phyloP scores from a whole-genome alignment of 2,329 filamentous ascomycete species.

The Pestalotiopsis sp. region DNA sequence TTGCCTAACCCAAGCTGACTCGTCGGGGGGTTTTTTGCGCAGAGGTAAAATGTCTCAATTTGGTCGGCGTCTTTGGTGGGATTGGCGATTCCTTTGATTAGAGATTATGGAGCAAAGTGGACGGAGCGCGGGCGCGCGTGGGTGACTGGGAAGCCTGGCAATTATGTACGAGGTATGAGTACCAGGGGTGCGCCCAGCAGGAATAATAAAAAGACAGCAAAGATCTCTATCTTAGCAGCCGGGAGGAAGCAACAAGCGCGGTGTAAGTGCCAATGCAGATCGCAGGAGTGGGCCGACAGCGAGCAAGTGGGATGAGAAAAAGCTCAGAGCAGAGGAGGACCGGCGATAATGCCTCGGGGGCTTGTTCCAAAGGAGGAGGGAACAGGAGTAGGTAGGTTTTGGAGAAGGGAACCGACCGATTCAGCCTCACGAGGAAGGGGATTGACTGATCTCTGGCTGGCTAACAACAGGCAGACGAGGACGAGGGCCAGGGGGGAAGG shows the following conservation, averaged over 20 bases:
- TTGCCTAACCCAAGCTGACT: neutral
- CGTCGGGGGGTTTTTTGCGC: neutral
- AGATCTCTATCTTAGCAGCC: neutral
- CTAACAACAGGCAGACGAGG: neutral
- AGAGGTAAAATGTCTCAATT: neutral
- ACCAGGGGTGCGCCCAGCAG: neutral
- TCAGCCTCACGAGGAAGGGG: conserved; percentile 1
- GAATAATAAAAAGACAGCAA: neutral
- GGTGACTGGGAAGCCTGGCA: neutral
- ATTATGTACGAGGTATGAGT: conserved; percentile 3
- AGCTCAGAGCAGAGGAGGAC: conserved; percentile 1
- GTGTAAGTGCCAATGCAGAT: neutral
- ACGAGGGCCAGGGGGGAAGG: neutral
- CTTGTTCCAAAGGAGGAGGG: neutral
- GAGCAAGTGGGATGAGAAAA: neutral
- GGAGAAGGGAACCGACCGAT: neutral
- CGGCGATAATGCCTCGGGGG: neutral
- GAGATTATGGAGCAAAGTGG: conserved; percentile 1
- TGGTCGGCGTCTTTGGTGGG: neutral
- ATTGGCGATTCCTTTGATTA: conserved; percentile 5
- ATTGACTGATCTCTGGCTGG: neutral
- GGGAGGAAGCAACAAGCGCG: neutral
- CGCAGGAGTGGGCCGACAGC: neutral
- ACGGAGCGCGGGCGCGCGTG: neutral
- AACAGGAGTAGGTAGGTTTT: neutral